A percentile compares a stretch with the other conserved stretches of the same genome.
phyloP scores from a whole-genome alignment of 192 early-diverging fungal genomes.

The Chytriomyces hyalinus region DNA sequence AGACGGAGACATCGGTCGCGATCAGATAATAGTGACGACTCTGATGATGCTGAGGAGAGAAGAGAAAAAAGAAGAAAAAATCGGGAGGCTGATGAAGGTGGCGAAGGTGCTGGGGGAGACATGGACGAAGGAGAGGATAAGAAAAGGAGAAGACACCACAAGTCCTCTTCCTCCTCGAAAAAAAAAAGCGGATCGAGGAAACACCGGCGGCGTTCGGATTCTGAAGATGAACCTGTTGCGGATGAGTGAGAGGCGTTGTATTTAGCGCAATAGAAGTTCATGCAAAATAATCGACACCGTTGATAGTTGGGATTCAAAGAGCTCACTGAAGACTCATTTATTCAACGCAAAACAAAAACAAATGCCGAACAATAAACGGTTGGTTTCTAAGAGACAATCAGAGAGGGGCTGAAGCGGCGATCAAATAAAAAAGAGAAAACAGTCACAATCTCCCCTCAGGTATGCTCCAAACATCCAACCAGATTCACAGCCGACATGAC shows the following conservation, averaged over 20 bases:
- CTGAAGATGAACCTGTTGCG: neutral
- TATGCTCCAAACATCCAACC: neutral
- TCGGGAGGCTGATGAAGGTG: constrained; percentile 12
- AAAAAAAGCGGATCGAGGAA: constrained; percentile 14
- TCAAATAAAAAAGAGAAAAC: no score
- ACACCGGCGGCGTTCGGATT: constrained; percentile 16
- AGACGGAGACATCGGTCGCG: constrained; percentile 16
- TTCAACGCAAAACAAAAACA: neutral
- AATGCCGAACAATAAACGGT: neutral
- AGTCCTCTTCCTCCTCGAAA: constrained; percentile 12
- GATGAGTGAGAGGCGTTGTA: no score
- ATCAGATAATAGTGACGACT: neutral
- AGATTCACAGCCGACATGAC: neutral
- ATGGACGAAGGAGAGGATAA: neutral
- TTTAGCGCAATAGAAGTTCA: no score
- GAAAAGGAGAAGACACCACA: neutral
- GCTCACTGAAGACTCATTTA: no score
- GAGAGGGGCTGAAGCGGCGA: no score
- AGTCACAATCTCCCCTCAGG: no score
- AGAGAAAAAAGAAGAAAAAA: constrained; percentile 2
- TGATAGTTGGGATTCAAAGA: no score
- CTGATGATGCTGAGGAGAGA: constrained; percentile 10
- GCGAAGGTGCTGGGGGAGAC: neutral
- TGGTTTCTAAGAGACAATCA: neutral
- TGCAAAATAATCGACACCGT: no score